These are phyloP conservation scores for Chaetomium sp. DNA, from an alignment of 2,329 filamentous ascomycete genomes.

Conservation along the genomic window DNA sequence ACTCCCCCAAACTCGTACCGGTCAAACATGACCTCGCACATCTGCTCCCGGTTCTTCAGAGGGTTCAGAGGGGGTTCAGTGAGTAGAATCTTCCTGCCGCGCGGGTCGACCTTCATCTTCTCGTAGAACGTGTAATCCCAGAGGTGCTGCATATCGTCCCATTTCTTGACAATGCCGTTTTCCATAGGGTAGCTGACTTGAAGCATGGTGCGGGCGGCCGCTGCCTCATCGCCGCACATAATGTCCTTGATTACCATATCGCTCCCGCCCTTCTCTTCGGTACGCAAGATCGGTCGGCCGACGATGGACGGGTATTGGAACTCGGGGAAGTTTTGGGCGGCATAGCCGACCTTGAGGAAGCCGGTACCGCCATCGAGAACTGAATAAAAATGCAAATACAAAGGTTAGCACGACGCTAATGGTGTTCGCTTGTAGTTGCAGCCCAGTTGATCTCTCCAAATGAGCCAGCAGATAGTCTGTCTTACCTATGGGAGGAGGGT, in stretches of 20 bases:
- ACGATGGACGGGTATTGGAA: slow-evolving; percentile 98
- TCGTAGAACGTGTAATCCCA: slow-evolving; percentile 99
- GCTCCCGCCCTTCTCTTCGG: slow-evolving; percentile 69
- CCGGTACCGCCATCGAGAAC: slow-evolving; percentile 99
- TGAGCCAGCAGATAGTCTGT: neutral
- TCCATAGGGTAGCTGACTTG: slow-evolving; percentile 99
- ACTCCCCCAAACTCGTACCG: slow-evolving; percentile 93
- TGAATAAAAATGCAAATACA: slow-evolving; percentile 33
- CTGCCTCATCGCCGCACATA: slow-evolving; percentile 98
- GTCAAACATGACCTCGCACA: slow-evolving; percentile 99
- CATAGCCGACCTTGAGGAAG: slow-evolving; percentile 99
- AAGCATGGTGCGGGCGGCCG: slow-evolving; percentile 90
- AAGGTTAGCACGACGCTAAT: neutral
- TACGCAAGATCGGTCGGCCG: slow-evolving; percentile 92
- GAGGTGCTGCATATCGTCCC: slow-evolving; percentile 99
- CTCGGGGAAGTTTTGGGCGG: slow-evolving; percentile 98
- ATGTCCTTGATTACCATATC: slow-evolving; percentile 84
- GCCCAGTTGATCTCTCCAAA: neutral
- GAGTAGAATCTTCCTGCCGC: slow-evolving; percentile 83
- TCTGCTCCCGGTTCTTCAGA: slow-evolving; percentile 90
- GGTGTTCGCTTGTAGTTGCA: neutral
- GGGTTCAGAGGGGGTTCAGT: slow-evolving; percentile 98
- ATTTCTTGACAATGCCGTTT: slow-evolving; percentile 98
- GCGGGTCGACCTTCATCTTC: slow-evolving; percentile 89
- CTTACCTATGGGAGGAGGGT: slow-evolving; percentile 42